Percentiles rank a stretch among this genome's conserved stretches.
phyloP scores from a whole-genome alignment of 73 alveolate genomes.

The Tetrahymena malaccensis region DNA sequence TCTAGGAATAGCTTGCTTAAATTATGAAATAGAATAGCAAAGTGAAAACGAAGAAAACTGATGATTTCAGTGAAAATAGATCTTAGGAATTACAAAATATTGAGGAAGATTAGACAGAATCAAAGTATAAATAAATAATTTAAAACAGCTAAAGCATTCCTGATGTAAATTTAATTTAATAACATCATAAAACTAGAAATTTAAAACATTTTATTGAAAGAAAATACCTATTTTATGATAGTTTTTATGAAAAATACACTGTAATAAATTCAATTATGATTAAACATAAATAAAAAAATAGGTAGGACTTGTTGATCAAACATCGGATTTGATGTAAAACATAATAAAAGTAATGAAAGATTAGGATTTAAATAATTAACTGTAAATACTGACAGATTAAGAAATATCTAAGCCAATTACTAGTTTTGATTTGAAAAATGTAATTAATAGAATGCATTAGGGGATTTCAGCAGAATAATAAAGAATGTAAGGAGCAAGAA shows the following conservation, averaged over 20 bases:
- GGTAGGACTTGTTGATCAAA: neutral
- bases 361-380: neutral
- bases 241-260: too few relatives aligned
- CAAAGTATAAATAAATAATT: neutral
- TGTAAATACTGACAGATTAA: neutral
- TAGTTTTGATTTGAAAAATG: neutral
- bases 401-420: neutral
- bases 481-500: neutral
- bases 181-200: neutral
- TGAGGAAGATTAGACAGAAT: neutral
- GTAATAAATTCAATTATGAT: too few relatives aligned
- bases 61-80: neutral
- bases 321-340: neutral
- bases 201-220: neutral
- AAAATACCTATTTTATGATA: neutral
- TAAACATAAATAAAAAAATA: too few relatives aligned
- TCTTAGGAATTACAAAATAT: neutral
- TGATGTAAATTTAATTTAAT: neutral
- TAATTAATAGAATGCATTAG: neutral
- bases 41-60: neutral
- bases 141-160: neutral
- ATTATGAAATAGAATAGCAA: neutral
- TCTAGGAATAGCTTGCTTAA: neutral
- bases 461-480: neutral
- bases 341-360: neutral